Conservation (phyloP, 768 basidiomycete species). For the Podaxis pistillaris region DNA sequence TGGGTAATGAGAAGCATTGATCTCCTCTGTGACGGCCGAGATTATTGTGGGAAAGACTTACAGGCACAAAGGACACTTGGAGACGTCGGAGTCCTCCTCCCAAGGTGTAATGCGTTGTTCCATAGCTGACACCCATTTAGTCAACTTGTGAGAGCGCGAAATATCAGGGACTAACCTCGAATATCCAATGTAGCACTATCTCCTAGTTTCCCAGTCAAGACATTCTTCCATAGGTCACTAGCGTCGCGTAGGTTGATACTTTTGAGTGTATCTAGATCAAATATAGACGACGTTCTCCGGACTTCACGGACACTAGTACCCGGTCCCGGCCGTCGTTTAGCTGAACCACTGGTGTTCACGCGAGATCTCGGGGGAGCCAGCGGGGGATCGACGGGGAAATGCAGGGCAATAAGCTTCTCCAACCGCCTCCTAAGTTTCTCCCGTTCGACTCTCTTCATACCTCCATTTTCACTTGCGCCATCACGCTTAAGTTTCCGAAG, state of each 20-base stretch:
- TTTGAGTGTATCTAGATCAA: conserved; percentile 67
- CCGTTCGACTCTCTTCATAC: conserved; percentile 65
- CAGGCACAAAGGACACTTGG: conserved; percentile 85
- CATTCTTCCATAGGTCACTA: conserved; percentile 68
- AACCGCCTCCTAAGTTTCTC: conserved; percentile 83
- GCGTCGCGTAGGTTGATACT: conserved; percentile 54
- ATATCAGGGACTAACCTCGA: conserved; percentile 48
- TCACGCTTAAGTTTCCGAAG: conserved; percentile 38
- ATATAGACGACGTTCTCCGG: conserved; percentile 64
- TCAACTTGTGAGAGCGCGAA: background rate
- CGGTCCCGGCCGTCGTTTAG: conserved; percentile 18
- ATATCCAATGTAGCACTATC: conserved; percentile 56
- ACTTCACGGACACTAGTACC: conserved; percentile 22
- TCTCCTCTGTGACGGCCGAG: background rate
- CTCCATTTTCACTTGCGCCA: conserved; percentile 31
- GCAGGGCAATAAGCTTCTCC: conserved; percentile 80
- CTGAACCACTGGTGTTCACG: conserved; percentile 1
- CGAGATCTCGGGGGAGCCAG: conserved; percentile 10
- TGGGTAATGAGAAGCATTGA: conserved; percentile 20
- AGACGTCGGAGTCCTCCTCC: conserved; percentile 79
- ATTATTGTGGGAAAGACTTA: conserved; percentile 32
- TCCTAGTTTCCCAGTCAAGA: conserved; percentile 40
- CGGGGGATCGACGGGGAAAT: conserved; percentile 45
- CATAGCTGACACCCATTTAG: conserved; percentile 43
- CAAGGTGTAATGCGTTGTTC: conserved; percentile 95